Conservation (phyloP, 371 early-diverging fungal genomes). For the Apophysomyces trapeziformis region DNA sequence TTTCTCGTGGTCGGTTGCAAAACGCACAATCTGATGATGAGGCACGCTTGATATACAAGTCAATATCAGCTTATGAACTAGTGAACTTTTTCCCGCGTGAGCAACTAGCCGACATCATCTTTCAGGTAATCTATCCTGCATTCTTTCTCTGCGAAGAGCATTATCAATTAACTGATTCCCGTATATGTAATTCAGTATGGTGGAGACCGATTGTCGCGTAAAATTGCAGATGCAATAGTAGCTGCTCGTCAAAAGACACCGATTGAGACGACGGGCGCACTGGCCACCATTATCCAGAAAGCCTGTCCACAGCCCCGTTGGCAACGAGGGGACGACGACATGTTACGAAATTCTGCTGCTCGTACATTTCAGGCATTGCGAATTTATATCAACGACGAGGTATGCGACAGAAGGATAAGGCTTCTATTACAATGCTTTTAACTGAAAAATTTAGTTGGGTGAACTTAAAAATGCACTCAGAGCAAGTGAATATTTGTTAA, state of each 20-base stretch:
- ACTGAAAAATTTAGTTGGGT: conserved; percentile 35
- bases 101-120: conserved; percentile 68
- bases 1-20: conserved; percentile 42
- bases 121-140: conserved; percentile 31
- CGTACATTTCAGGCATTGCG: conserved; percentile 66
- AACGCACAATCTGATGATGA: conserved; percentile 22
- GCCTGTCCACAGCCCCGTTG: conserved; percentile 58
- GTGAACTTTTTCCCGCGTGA: conserved; percentile 59
- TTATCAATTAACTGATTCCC: no score
- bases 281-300: conserved; percentile 58
- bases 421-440: neutral
- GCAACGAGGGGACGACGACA: conserved; percentile 50
- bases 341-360: conserved; percentile 55
- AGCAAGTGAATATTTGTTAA: conserved; percentile 57
- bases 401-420: conserved; percentile 6
- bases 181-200: conserved; percentile 39
- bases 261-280: conserved; percentile 58
- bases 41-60: conserved; percentile 31
- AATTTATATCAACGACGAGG: conserved; percentile 77
- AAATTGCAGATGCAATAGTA: conserved; percentile 70
- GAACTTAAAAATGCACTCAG: conserved; percentile 57
- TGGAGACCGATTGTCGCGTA: conserved; percentile 61
- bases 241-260: conserved; percentile 50
- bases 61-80: conserved; percentile 58
- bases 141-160: no score